Evolutionary conservation across 2,329 filamentous ascomycete genomes (phyloP).

Genomic region (Fusarium aywerte): DNA sequence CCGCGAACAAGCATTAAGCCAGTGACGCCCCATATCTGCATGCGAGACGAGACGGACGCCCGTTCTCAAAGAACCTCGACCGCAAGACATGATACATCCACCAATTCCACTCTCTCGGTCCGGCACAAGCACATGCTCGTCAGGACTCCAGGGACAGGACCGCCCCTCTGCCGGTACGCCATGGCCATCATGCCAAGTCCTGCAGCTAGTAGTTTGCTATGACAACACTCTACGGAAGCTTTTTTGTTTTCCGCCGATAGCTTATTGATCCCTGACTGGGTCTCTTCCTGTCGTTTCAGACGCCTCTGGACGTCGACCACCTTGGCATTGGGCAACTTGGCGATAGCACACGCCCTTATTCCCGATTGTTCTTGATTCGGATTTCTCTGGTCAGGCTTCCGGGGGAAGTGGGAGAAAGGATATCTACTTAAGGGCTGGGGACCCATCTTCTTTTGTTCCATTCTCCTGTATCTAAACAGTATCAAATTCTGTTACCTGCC

Average conservation of each 20-base stretch:
- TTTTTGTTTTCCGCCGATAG: constrained; percentile 43
- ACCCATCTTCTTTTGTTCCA: constrained; percentile 33
- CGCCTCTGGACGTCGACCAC: constrained; percentile 32
- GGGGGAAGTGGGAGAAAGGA: constrained; percentile 26
- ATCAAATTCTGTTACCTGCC: constrained; percentile 14
- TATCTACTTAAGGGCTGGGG: constrained; percentile 47
- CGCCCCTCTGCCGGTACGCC: constrained; percentile 29
- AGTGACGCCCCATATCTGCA: constrained; percentile 45
- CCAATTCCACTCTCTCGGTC: constrained; percentile 32
- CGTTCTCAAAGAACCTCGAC: constrained; percentile 39
- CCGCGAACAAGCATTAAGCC: constrained; percentile 36
- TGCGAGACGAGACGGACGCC: constrained; percentile 41
- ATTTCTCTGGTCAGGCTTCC: constrained; percentile 31
- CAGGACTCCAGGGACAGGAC: constrained; percentile 24
- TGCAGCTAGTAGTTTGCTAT: constrained; percentile 42
- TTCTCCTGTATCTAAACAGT: constrained; percentile 24
- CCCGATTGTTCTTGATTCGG: constrained; percentile 24
- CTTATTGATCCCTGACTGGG: constrained; percentile 46
- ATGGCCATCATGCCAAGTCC: constrained; percentile 30
- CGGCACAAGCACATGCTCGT: constrained; percentile 41
- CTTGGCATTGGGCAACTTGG: constrained; percentile 43
- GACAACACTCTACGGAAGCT: constrained; percentile 40
- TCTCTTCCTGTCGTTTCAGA: constrained; percentile 26
- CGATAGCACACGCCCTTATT: constrained; percentile 43
- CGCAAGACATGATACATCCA: constrained; percentile 34